Conservation (phyloP, 2,329 filamentous ascomycete genomes). For the Cucurbitaria berberidis region DNA sequence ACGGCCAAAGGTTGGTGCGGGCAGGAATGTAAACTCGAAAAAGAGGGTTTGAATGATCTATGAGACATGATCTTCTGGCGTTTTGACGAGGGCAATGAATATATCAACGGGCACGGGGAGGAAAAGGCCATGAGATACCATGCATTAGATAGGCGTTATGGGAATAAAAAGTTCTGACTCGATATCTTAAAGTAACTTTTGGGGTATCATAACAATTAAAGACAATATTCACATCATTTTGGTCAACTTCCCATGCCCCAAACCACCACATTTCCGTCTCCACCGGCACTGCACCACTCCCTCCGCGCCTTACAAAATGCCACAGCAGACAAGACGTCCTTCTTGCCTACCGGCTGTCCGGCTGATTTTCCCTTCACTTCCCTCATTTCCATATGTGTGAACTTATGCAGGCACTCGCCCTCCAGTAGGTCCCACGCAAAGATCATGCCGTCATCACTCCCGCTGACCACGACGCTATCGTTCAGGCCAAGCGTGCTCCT, state of each 20-base stretch:
- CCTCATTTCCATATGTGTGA: constrained; percentile 56
- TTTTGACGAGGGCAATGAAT: not conserved
- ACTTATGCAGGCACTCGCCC: constrained; percentile 68
- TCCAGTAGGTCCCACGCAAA: constrained; percentile 86
- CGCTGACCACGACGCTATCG: constrained; percentile 79
- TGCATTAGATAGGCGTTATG: constrained; percentile 13
- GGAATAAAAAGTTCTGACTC: not conserved
- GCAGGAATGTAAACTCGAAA: constrained; percentile 82
- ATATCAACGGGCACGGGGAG: not conserved
- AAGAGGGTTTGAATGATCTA: constrained; percentile 56
- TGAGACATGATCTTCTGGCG: not conserved
- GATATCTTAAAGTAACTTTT: not conserved
- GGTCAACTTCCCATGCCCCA: constrained; percentile 36
- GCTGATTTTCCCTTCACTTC: constrained; percentile 25
- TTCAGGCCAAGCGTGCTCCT: constrained; percentile 75
- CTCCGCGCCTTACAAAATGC: constrained; percentile 54
- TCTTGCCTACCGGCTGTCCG: constrained; percentile 41
- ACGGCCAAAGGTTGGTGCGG: constrained; percentile 81
- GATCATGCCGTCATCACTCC: constrained; percentile 77
- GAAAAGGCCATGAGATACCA: not conserved
- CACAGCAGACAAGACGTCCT: constrained; percentile 56
- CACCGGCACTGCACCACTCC: constrained; percentile 58
- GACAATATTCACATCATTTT: not conserved
- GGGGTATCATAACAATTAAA: constrained; percentile 10
- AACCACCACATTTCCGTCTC: constrained; percentile 52